Percentiles rank a stretch among this genome's conserved stretches.
These are phyloP conservation scores for Pistacia atlantica DNA, from an alignment of 345 rosid species.

Conservation along the genomic window DNA sequence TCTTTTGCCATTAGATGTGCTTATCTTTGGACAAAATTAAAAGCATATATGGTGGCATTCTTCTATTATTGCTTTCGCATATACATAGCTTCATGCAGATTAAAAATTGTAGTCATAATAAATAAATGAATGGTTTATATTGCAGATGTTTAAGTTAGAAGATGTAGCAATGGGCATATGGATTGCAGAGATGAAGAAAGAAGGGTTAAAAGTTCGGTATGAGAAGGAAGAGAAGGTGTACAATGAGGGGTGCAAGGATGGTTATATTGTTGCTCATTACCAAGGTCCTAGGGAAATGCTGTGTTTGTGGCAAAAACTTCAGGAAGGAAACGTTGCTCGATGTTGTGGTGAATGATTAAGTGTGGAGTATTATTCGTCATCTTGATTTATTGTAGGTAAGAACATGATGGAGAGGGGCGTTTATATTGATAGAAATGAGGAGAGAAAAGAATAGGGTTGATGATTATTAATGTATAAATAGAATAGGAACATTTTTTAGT, in stretches of 20 bases:
- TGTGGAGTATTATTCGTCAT: background rate
- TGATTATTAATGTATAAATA: background rate
- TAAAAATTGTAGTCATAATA: background rate
- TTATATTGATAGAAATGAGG: background rate
- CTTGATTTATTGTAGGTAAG: background rate
- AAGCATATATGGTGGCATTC: background rate
- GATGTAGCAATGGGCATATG: slow-evolving; percentile 99
- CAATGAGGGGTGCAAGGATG: slow-evolving; percentile 82
- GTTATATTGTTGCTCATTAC: slow-evolving; percentile 90
- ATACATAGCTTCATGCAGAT: background rate
- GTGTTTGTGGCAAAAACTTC: slow-evolving; percentile 92
- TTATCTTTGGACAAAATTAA: background rate
- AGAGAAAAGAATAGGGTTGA: background rate
- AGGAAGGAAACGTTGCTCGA: slow-evolving; percentile 63
- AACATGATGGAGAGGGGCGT: background rate
- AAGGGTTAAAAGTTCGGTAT: slow-evolving; percentile 63
- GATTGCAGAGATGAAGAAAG: slow-evolving; percentile 71
- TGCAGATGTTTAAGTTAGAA: slow-evolving; percentile 97
- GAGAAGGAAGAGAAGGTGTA: slow-evolving; percentile 72
- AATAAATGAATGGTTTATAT: background rate
- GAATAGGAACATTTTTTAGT: background rate
- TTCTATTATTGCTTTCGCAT: background rate
- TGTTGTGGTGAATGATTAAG: slow-evolving; percentile 71
- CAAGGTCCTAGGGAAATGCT: slow-evolving; percentile 91
- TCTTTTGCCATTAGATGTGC: background rate